Evolutionary conservation across 805 yeast genomes (phyloP).

Genomic region (Candida saitoana): DNA sequence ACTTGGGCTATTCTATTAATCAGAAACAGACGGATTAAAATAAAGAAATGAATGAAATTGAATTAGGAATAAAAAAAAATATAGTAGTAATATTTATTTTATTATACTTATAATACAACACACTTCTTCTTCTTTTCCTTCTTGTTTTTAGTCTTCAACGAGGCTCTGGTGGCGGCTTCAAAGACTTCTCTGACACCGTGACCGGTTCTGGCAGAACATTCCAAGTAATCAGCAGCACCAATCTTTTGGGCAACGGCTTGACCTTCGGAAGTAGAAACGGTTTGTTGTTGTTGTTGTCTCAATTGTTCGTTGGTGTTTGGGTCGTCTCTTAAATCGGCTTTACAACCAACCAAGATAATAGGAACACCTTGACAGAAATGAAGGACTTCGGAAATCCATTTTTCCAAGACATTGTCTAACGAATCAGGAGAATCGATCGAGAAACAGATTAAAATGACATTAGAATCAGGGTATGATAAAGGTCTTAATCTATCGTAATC

Average conservation of each 20-base stretch:
- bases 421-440: constrained; percentile 90
- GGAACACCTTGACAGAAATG: constrained; percentile 95
- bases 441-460: constrained; percentile 88
- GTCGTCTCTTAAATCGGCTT: constrained; percentile 83
- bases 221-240: constrained; percentile 81
- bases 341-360: constrained; percentile 88
- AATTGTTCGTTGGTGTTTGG: constrained; percentile 70
- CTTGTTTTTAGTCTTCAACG: constrained; percentile 63
- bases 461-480: constrained; percentile 85
- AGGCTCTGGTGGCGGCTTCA: constrained; percentile 89
- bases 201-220: constrained; percentile 89
- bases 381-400: constrained; percentile 90
- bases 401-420: constrained; percentile 88
- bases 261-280: constrained; percentile 80
- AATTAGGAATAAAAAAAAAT: neutral
- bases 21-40: too few species aligned
- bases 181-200: constrained; percentile 91
- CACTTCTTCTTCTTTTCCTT: constrained; percentile 67
- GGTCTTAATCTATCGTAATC: constrained; percentile 94
- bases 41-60: neutral
- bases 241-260: constrained; percentile 83
- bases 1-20: too few species aligned
- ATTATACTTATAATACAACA: constrained; percentile 50
- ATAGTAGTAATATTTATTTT: too few species aligned
- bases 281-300: constrained; percentile 70